Percentiles rank a stretch among this genome's conserved stretches.
phyloP scores from a whole-genome alignment of 768 basidiomycete genomes.

The Kwoniella newhampshirensis region DNA sequence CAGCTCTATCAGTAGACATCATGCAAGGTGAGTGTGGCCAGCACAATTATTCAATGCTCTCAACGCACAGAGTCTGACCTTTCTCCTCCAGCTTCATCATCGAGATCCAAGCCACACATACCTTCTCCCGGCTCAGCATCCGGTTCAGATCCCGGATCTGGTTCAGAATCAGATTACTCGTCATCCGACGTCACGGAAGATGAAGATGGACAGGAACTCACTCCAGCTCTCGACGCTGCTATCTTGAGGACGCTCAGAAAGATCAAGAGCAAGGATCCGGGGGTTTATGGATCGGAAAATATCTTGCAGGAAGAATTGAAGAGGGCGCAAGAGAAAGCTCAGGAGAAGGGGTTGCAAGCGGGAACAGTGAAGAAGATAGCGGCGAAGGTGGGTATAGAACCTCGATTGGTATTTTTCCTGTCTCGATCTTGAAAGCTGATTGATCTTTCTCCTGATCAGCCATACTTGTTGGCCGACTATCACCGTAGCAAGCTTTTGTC shows the following conservation, averaged over 20 bases:
- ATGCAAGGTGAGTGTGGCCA: no score
- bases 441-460: conserved; percentile 22
- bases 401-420: neutral
- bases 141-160: conserved; percentile 22
- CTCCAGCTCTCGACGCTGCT: conserved; percentile 87
- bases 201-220: conserved; percentile 91
- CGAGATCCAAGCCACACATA: no score
- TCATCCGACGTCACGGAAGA: conserved; percentile 72
- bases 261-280: conserved; percentile 70
- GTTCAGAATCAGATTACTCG: conserved; percentile 60
- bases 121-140: no score
- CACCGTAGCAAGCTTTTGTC: conserved; percentile 53
- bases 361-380: conserved; percentile 3
- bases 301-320: conserved; percentile 63
- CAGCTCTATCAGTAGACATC: no score
- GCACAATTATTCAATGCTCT: no score
- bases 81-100: no score
- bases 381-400: conserved; percentile 26
- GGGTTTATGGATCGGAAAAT: conserved; percentile 71
- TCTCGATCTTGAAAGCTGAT: neutral
- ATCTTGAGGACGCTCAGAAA: conserved; percentile 85
- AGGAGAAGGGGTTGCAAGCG: conserved; percentile 14
- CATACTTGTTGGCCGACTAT: conserved; percentile 54
- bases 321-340: conserved; percentile 32
- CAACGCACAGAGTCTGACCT: no score